Base-by-base conservation (phyloP, 2,329 filamentous ascomycete species). In the Fusarium avenaceum region DNA sequence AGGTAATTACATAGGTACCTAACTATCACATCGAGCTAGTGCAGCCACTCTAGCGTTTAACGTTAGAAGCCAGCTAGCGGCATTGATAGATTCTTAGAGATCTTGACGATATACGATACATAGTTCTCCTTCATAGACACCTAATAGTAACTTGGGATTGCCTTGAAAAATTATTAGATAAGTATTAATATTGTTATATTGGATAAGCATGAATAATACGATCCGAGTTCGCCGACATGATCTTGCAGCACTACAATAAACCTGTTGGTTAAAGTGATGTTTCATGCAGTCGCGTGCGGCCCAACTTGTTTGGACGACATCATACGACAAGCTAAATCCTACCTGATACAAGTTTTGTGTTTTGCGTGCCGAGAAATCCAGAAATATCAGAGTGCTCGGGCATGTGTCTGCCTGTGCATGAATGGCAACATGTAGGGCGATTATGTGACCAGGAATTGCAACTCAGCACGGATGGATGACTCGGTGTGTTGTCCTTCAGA, bases 21-120 rank as follows among this genome's bases (percentile, higher is more conserved):
- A 22, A 22, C 24, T 30, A 30, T 10, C 28, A 30, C 10, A 30
- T 30, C 10, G 28, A 30, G 28, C 49, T 49, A 69, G 49, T 35
- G 62, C 57, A 66, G 42, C 38, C 57, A 69, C 39, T 63, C 32
- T 54, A 46, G 20, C 40, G 33, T n/a, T 9, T 35, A 19, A 14
- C 11, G 11, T 17, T 35, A n/a, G 35, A 20, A 47, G 24, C 30
- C 28, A 43, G 35, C 13, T 20, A 46, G 40, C 24, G 42, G 38
- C 24, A 54, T 46, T 58, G 28, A 24, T 48, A 19, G 32, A 17
- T 33, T 30, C 44, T 53, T 24, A 22, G 32, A 6, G 26, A 48
- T 63, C 17, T 13, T 32, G 30, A 33, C 5, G 19, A 26, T 52
- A 45, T 38, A 43, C 43, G 42, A 48, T 38, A 45, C 43, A 35